Conservation (phyloP, 441 rosid genomes). For the Omphalea diandra region DNA sequence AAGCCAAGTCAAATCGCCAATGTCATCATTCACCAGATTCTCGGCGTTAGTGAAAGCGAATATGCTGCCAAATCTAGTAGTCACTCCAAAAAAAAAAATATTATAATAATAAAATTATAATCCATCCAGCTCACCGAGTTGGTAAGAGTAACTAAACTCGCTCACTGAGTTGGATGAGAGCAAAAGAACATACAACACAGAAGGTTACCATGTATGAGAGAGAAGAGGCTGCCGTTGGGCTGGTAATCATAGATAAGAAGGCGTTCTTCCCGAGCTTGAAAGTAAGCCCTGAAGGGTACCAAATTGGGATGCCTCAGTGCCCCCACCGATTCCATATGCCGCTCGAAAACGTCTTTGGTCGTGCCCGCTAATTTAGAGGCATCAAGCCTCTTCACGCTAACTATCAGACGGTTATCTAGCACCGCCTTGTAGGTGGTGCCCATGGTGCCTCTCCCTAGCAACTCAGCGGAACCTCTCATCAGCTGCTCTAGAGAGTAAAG, state of each 20-base stretch:
- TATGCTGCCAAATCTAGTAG: constrained; percentile 4
- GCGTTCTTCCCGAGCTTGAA: constrained; percentile 79
- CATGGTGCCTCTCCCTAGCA: constrained; percentile 71
- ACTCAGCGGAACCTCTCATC: constrained; percentile 88
- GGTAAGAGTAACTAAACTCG: background rate
- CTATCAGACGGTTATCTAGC: constrained; percentile 57
- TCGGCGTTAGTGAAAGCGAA: constrained; percentile 1
- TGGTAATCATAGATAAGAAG: constrained; percentile 81
- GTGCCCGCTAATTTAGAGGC: constrained; percentile 51
- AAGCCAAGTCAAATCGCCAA: constrained; percentile 22
- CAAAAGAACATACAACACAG: background rate
- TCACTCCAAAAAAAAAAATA: too few relatives aligned
- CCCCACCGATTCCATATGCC: constrained; percentile 73
- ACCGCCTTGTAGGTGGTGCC: constrained; percentile 89
- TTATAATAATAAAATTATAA: too few relatives aligned
- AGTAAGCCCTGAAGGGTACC: constrained; percentile 74
- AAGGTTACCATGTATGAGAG: constrained; percentile 72
- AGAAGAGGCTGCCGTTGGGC: constrained; percentile 86
- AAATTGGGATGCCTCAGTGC: constrained; percentile 70
- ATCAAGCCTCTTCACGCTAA: constrained; percentile 80
- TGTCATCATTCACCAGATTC: constrained; percentile 16
- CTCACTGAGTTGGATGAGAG: constrained; percentile 13
- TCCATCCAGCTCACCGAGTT: background rate
- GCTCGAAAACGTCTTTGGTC: constrained; percentile 51
- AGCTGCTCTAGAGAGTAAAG: constrained; percentile 67